phyloP scores from a whole-genome alignment of 176 grass and related monocot genomes.

The Musa itinerans region DNA sequence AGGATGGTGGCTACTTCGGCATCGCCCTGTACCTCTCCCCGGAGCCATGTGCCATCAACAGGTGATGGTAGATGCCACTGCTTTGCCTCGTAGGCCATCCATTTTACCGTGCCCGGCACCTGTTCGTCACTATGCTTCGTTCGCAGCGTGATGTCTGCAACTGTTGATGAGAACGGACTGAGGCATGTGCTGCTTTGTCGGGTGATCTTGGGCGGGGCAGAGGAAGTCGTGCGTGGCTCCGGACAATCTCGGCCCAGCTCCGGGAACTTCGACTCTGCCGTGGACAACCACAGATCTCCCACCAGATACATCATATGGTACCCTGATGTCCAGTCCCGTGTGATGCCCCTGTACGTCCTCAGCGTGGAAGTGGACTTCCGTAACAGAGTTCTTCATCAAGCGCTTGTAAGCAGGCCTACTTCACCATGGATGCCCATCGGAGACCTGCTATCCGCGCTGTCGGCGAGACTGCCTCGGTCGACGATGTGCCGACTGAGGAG shows the following conservation, averaged over 20 bases:
- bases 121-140: not conserved
- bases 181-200: not conserved
- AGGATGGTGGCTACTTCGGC: not conserved
- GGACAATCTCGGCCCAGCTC: not conserved
- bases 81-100: too few species aligned
- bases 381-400: not conserved
- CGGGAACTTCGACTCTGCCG: not conserved
- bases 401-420: too few species aligned
- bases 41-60: not conserved
- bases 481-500: not conserved
- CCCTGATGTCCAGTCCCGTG: not conserved
- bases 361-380: not conserved
- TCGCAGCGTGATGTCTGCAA: not conserved
- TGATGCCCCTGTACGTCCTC: not conserved
- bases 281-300: not conserved
- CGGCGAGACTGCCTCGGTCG: not conserved
- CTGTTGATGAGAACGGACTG: not conserved
- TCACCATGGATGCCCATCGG: not conserved
- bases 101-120: too few species aligned
- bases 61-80: not conserved
- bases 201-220: not conserved
- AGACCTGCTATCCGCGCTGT: not conserved
- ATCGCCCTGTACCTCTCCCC: not conserved
- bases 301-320: not conserved
- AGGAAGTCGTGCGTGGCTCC: not conserved